Evolutionary conservation across 225 moss, liverwort and hornwort species (phyloP), one percentile per base, ranked within the genome.

Genomic region (Pseudoscleropodium purum): DNA sequence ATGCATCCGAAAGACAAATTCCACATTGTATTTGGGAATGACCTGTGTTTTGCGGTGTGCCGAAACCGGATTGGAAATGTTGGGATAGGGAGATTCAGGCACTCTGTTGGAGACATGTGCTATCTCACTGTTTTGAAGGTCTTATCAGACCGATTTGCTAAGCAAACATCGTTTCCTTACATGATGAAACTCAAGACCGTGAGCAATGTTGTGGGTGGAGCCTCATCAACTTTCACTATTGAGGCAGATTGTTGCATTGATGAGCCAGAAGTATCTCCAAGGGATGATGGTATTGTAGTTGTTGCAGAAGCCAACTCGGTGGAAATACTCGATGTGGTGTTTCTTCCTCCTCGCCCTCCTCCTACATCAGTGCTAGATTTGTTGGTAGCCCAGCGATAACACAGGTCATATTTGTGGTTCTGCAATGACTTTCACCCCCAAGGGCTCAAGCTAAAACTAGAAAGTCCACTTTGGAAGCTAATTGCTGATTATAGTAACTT

Each of bases 21-120:
- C 88, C 51, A 87, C 54, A 74, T 92, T 4, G 79, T 88, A 12
- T 89, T 92, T 49, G 74, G 74, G 34, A 75, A 34, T 30, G 74
- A 72, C 21, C 10, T 85, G 34, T 93, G 89, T 49, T 91, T 91
- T 52, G 79, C 92, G 63, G 68, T 91, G 68, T 51, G 88, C 63
- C 90, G 93, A 13, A 65, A 49, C 52, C 74, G 49, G 56, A 34
- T 62, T 62, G 80, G 85, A n/a, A 70, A 72, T 45, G 59, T 81
- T 37, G 88, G 75, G 41, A 54, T 51, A 17, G 85, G 79, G 47
- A 79, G 69, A 31, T 79, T 39, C 33, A n/a, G 37, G 49, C 89
- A 60, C 25, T 81, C 85, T 15, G 61, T 93, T 4, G 92, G 92
- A 49, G 89, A 92, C 86, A 87, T 91, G 91, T 93, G 92, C 93